A percentile compares a stretch with the other conserved stretches of the same genome.
Evolutionary conservation across 495 filamentous ascomycete genomes (phyloP).

Genomic region (Amorphotheca resinae): DNA sequence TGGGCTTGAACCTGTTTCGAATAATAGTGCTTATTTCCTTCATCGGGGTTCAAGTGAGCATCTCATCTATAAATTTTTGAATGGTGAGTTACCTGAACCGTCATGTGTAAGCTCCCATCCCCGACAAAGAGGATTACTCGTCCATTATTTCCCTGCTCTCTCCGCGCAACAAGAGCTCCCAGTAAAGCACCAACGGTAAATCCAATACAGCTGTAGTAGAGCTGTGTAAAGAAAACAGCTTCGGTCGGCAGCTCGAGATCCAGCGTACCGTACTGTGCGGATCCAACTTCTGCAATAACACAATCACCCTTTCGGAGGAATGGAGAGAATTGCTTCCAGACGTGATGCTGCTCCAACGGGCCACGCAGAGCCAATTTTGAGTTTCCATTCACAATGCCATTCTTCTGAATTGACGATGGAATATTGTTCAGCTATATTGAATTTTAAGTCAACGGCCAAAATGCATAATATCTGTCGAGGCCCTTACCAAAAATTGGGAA

Average conservation of each 20-base stretch:
- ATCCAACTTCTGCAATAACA: constrained; percentile 33
- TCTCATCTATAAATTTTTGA: too few relatives aligned
- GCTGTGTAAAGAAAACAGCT: constrained; percentile 23
- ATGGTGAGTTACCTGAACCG: constrained; percentile 18
- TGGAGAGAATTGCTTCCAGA: constrained; percentile 1
- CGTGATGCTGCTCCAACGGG: too few relatives aligned
- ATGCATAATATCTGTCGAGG: too few relatives aligned
- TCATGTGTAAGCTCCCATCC: constrained; percentile 11
- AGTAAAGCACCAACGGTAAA: constrained; percentile 26
- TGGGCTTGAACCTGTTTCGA: not conserved
- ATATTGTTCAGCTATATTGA: too few relatives aligned
- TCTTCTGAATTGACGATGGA: too few relatives aligned
- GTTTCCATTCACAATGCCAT: too few relatives aligned
- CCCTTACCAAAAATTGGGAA: too few relatives aligned
- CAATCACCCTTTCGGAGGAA: constrained; percentile 36
- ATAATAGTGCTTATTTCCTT: not conserved
- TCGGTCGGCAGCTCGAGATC: constrained; percentile 20
- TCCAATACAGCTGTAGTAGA: constrained; percentile 29
- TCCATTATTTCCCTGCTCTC: constrained; percentile 18
- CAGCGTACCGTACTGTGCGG: constrained; percentile 23
- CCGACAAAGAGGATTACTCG: constrained; percentile 10
- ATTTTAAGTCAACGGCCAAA: too few relatives aligned
- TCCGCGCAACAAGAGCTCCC: constrained; percentile 24
- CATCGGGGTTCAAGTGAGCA: too few relatives aligned
- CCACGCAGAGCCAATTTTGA: too few relatives aligned